Evolutionary conservation across 1,139 yeast genomes (phyloP).

Genomic region (Saccharomyces hybrid): DNA sequence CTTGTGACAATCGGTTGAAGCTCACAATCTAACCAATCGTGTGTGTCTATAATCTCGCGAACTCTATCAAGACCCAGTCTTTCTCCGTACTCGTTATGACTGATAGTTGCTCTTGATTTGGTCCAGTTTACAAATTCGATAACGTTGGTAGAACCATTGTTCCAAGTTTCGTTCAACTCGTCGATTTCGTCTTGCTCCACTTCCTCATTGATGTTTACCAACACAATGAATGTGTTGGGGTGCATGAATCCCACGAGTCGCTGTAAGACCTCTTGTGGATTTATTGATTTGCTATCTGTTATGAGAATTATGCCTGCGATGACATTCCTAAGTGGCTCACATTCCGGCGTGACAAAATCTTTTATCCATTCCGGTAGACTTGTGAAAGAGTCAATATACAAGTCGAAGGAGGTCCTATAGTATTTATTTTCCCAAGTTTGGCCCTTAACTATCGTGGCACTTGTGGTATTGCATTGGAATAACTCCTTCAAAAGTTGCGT

Average conservation of each 20-base stretch:
- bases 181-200: conserved; percentile 8
- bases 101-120: conserved; percentile 4
- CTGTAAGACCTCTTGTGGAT: not conserved
- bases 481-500: not conserved
- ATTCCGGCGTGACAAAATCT: conserved; percentile 23
- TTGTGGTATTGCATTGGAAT: not conserved
- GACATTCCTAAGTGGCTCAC: conserved; percentile 23
- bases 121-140: conserved; percentile 13
- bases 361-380: conserved; percentile 23
- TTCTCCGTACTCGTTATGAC: conserved; percentile 24
- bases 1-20: not conserved
- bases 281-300: not conserved
- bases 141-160: not conserved
- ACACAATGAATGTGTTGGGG: conserved; percentile 11
- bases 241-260: not conserved
- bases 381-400: conserved; percentile 29
- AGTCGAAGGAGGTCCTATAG: conserved; percentile 23
- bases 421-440: conserved; percentile 29
- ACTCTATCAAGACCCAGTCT: conserved; percentile 23
- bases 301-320: conserved; percentile 28
- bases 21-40: conserved; percentile 22
- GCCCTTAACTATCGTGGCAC: conserved; percentile 15
- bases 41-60: conserved; percentile 26
- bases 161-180: conserved; percentile 12
- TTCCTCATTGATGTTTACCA: conserved; percentile 8